Evolutionary conservation across 2,329 filamentous ascomycete species (phyloP), one percentile per base, ranked within the genome.

Genomic region (Dendrostoma leiphaemia): DNA sequence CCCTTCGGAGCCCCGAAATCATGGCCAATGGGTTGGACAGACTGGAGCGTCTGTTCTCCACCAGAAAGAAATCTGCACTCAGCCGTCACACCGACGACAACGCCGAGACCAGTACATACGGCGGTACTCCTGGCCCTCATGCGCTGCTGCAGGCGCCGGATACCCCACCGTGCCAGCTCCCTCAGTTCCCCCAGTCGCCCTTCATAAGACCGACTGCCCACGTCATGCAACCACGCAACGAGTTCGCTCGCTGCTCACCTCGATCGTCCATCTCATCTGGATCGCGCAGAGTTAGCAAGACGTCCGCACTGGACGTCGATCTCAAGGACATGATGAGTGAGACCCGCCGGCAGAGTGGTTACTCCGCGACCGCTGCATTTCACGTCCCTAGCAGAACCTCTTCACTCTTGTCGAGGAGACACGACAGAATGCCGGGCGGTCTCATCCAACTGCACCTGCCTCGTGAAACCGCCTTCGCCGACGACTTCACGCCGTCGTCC

Each of bases 181-280:
- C n/a, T n/a, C n/a, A n/a, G n/a, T 82, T 81, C 58, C 79, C 79
- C 4, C 72, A 72, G 19, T 74, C 79, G 6, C 80, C 79, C 1
- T 85, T 81, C 60, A 80, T 85, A 58, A 73, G 78, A 43, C 82
- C 82, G 24, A 83, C 73, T 34, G 72, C 75, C 15, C 73, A 71
- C 51, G 74, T 78, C 23, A 84, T 85, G 82, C 68, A 75, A 44
- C 80, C 82, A n/a, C 74, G 82, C 45, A 76, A 83, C 45, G 79
- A 79, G 62, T 6, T 44, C 59, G 15, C 57, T 46, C 19, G 51
- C 32, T 28, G 48, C 7, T 43, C 51, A 13, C 38, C 51, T 15
- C 44, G 43, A 7, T 54, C 55, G 9, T 46, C 44, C 44, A 50
- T 41, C 48, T 49, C 56, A 7, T 55, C 56, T 9, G n/a, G 29